A percentile compares a stretch with the other conserved stretches of the same genome.
phyloP scores from a whole-genome alignment of 176 grass and related monocot species.

The Otatea glauca region DNA sequence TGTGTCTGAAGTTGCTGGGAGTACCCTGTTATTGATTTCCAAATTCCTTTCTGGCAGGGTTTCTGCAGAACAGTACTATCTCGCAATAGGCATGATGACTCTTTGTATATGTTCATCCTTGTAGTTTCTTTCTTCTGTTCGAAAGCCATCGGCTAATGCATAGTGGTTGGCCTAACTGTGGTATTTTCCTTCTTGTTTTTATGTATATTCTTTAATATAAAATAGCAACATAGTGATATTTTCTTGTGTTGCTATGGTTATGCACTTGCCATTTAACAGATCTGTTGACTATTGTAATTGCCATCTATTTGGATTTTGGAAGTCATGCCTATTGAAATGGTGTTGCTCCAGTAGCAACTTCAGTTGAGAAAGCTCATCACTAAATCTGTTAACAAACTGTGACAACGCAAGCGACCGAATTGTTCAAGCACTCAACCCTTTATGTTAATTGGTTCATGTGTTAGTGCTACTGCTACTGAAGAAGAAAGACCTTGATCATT shows the following conservation, averaged over 20 bases:
- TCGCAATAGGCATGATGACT: conserved; percentile 10
- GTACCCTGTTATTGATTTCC: neutral
- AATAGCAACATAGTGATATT: neutral
- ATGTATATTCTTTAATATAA: neutral
- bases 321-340: neutral
- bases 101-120: conserved; percentile 24
- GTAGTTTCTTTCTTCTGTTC: conserved; percentile 13
- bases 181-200: conserved; percentile 3
- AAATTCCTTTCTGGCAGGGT: conserved; percentile 10
- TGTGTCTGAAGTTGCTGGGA: neutral
- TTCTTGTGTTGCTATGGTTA: conserved; percentile 5
- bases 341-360: conserved; percentile 26
- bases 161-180: conserved; percentile 19
- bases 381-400: neutral
- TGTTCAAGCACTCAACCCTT: neutral
- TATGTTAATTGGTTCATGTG: neutral
- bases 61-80: conserved; percentile 17
- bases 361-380: neutral
- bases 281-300: neutral
- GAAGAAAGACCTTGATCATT: neutral
- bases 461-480: neutral
- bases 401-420: neutral
- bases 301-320: conserved; percentile 28
- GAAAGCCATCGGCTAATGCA: neutral
- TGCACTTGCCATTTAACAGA: neutral